These are phyloP conservation scores for Diplodia scrobiculata DNA, from an alignment of 2,329 filamentous ascomycete genomes.

Conservation along the genomic window DNA sequence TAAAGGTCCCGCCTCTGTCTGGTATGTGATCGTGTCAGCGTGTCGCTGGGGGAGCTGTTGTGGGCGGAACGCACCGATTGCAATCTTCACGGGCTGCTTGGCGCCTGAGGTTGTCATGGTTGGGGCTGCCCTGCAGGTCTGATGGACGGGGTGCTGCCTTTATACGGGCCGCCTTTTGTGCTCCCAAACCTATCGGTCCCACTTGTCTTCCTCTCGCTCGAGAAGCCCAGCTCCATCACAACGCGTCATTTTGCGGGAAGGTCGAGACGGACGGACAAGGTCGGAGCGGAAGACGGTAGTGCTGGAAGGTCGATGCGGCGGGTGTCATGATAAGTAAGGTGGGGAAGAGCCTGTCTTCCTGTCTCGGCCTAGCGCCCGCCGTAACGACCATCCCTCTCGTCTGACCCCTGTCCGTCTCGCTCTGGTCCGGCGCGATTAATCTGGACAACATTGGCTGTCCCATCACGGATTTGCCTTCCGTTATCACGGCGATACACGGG, in stretches of 20 bases:
- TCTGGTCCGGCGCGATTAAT: neutral
- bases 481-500: neutral
- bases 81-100: conserved; percentile 10
- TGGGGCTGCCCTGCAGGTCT: neutral
- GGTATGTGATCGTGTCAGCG: neutral
- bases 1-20: conserved; percentile 75
- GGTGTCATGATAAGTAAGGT: neutral
- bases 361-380: neutral
- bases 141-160: neutral
- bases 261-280: neutral
- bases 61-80: neutral
- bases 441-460: neutral
- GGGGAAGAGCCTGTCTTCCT: neutral
- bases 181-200: neutral
- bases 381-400: conserved; percentile 18
- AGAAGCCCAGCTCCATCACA: no score
- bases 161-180: neutral
- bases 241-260: neutral
- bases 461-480: no score
- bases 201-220: no score
- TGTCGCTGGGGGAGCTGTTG: neutral
- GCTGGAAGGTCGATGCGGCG: conserved; percentile 14
- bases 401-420: neutral
- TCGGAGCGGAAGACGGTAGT: neutral
- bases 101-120: neutral